Evolutionary conservation across 2,329 filamentous ascomycete species (phyloP), one percentile per base, ranked within the genome.

Genomic region (Rhinocladiella mackenziei): DNA sequence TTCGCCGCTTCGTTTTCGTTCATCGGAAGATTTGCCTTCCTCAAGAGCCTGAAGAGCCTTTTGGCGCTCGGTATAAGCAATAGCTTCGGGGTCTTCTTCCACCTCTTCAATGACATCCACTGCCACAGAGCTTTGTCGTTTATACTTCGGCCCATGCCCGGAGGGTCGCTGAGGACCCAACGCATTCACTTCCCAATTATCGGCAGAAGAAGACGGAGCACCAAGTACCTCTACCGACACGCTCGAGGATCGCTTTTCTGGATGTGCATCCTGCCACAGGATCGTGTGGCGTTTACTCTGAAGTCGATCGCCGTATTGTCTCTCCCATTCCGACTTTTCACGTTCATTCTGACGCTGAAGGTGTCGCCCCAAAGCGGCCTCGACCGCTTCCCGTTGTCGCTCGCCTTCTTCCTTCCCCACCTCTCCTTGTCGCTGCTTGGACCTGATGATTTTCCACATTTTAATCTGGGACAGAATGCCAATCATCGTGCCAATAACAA

Each of bases 391-490:
- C 72, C 70, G 55, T 74, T 70, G 37, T 77, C 48, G 81, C 75
- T 57, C 74, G 65, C 48, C 81, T 51, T 74, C 69, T n/a, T 69
- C 58, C 17, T 69, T 64, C n/a, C 67, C 60, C 15, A 63, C 65
- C 26, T 71, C 70, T 48, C 66, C 70, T 52, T 68, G 70, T 28
- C 65, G 65, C 23, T 73, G 64, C 43, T 71, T 69, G 45, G 74
- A 69, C 49, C 73, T 79, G 48, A 95, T 78, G 5, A 94, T 72
- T 51, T 81, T 87, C 89, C 89, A 96, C 10, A 96, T 70, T 57
- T 83, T 86, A 56, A 92, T 71, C 62, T 97, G 91, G 0, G 87
- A 94, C 31, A 94, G 74, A 17, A 95, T 70, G 2, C 89, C 89
- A 13, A 86, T 71, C 7, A 88, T 63, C 46, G 78, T 83, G 14